Percentiles rank a stretch among this genome's conserved stretches.
Conservation (phyloP, 345 rosid species). For the Carallia pectinifolia region DNA sequence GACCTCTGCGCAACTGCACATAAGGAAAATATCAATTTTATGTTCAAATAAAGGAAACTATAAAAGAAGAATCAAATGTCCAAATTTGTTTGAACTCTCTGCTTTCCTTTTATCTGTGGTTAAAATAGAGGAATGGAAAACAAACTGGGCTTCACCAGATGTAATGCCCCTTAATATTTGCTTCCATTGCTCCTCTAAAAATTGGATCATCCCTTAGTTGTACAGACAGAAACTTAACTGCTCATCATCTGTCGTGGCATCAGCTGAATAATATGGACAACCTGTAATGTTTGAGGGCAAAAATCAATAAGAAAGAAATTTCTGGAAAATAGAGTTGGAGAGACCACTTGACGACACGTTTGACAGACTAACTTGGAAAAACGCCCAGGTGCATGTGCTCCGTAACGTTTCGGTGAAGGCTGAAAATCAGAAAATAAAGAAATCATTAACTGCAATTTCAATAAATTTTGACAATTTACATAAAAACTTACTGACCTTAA, state of each 20-base stretch:
- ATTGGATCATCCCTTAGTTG: constrained; percentile 76
- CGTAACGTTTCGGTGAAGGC: constrained; percentile 91
- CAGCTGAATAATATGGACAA: constrained; percentile 88
- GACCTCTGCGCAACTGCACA: constrained; percentile 81
- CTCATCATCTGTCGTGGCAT: constrained; percentile 74
- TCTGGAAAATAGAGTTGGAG: constrained; percentile 11
- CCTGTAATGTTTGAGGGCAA: constrained; percentile 38
- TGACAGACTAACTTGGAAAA: background rate
- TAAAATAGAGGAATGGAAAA: constrained; percentile 10
- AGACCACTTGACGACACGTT: background rate
- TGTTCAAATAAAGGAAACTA: no score
- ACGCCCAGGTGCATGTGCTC: constrained; percentile 49
- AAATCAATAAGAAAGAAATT: constrained; percentile 2
- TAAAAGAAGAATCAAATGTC: no score
- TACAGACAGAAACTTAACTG: constrained; percentile 86
- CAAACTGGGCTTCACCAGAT: constrained; percentile 97
- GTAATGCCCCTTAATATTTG: constrained; percentile 76
- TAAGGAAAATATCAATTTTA: background rate
- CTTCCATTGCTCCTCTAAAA: constrained; percentile 86
- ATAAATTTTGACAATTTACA: no score
- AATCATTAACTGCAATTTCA: no score
- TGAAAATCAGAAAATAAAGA: constrained; percentile 14
- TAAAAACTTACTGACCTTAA: no score
- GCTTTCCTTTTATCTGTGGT: constrained; percentile 1
- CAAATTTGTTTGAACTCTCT: background rate